Conservation (phyloP, 371 early-diverging fungal genomes). For the Mucor irregularis region DNA sequence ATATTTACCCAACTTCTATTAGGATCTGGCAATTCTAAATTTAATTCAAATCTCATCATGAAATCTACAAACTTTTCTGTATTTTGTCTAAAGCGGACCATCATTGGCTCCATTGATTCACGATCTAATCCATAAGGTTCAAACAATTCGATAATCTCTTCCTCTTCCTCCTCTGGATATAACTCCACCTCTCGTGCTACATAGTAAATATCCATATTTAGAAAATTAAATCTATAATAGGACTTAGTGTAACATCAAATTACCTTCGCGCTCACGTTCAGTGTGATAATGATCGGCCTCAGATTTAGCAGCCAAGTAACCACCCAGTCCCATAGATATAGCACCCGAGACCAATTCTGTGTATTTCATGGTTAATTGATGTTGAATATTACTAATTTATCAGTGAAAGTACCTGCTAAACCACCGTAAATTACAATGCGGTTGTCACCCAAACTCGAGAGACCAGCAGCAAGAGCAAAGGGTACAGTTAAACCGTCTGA, state of each 20-base stretch:
- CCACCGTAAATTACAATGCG: slow-evolving; percentile 71
- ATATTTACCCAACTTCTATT: slow-evolving; percentile 61
- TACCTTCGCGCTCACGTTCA: slow-evolving; percentile 60
- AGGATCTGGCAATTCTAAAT: slow-evolving; percentile 65
- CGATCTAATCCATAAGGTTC: slow-evolving; percentile 64
- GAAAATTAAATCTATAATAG: neutral
- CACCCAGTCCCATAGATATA: slow-evolving; percentile 54
- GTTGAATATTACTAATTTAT: neutral
- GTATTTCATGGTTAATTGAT: neutral
- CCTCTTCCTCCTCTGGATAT: slow-evolving; percentile 64
- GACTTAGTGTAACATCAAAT: no score
- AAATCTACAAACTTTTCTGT: slow-evolving; percentile 68
- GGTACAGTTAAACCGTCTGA: slow-evolving; percentile 79
- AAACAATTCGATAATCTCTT: slow-evolving; percentile 64
- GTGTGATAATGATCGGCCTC: slow-evolving; percentile 68
- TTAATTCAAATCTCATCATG: slow-evolving; percentile 76
- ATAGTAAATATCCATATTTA: neutral
- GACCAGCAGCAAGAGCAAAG: slow-evolving; percentile 76
- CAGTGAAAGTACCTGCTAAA: slow-evolving; percentile 56
- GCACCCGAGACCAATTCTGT: slow-evolving; percentile 69
- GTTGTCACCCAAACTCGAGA: slow-evolving; percentile 59
- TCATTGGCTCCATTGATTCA: slow-evolving; percentile 57
- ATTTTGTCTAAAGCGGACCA: slow-evolving; percentile 53
- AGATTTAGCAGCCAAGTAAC: slow-evolving; percentile 55
- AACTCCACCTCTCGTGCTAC: slow-evolving; percentile 55